Evolutionary conservation across 2,329 filamentous ascomycete genomes (phyloP).

Genomic region (Botryotinia convoluta): DNA sequence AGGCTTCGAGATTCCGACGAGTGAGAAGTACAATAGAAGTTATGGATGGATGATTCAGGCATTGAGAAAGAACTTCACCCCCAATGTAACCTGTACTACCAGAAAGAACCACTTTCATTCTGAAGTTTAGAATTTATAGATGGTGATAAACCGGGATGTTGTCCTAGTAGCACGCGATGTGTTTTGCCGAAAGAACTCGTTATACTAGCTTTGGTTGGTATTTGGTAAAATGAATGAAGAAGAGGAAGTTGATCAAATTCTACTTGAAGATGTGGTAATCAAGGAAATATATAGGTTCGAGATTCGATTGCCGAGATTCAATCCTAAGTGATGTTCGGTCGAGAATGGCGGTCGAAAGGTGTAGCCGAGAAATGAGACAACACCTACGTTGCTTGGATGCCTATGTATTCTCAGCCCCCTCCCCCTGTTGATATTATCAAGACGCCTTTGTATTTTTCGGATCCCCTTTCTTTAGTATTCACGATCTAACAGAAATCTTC

Average conservation of each 20-base stretch:
- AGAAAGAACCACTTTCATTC: constrained; percentile 2
- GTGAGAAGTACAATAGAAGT: background rate
- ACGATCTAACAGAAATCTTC: background rate
- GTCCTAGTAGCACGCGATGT: too few relatives aligned
- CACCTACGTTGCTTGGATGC: background rate
- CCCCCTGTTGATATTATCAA: background rate
- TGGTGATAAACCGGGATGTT: background rate
- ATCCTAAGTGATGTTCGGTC: background rate
- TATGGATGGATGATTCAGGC: background rate
- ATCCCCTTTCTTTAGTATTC: background rate
- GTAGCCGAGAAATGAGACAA: background rate
- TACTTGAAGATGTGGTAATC: background rate
- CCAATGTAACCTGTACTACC: constrained; percentile 1
- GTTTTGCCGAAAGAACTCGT: background rate
- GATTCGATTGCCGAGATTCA: background rate
- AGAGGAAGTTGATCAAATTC: background rate
- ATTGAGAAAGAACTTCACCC: background rate
- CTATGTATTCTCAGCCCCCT: background rate
- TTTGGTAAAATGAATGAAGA: background rate
- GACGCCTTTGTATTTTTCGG: background rate
- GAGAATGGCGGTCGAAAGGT: background rate
- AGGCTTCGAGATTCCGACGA: background rate
- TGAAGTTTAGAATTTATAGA: background rate
- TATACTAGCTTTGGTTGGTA: background rate
- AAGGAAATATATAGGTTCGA: background rate